Evolutionary conservation across 345 rosid genomes (phyloP), one percentile per base, ranked within the genome.

Genomic region (Pugionium dolabratum): DNA sequence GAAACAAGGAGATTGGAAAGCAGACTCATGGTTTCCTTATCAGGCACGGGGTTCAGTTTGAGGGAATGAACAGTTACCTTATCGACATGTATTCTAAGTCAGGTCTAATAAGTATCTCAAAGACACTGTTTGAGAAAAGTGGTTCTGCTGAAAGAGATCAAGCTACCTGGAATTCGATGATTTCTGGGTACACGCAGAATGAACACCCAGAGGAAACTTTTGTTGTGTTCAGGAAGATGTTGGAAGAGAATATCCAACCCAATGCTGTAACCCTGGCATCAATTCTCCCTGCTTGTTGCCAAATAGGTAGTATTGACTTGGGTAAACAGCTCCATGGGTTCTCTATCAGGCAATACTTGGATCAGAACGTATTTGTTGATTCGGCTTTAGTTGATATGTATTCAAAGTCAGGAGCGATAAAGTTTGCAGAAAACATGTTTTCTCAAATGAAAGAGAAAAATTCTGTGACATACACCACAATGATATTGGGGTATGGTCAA

Each of bases 151-250:
- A 71, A 61, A 71, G 76, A 74, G 96, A 91, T 81, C 92, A 82
- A 62, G 92, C 95, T 67, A 87, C 87, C 26, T 92, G 95, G 96
- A 92, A 92, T 71, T 80, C 96, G 43, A 85, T 89, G 89, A 75
- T 92, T 73, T 81, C 90, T 51, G 98, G 98, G 40, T 89, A 80
- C 75, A 79, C 88, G 0, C 96, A 87, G 69, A 85, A 87, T 64
- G 89, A 83, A 52, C 74, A 79, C 69, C 56, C 70, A 37, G 84
- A 80, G 56, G 89, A 89, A 64, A 84, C 86, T 9, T 82, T 89
- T 60, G 51, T 34, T 59, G 78, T 79, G 35, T 78, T 87, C 40
- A 76, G 71, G 54, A 69, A 76, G 70, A 89, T 92, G 98, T 67
- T 87, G 64, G 85, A 76, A 76, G 77, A 79, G 71, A 79, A 67